Percentiles rank a stretch among this genome's conserved stretches.
phyloP scores from a whole-genome alignment of 768 basidiomycete genomes.

The Tricholomella constricta region DNA sequence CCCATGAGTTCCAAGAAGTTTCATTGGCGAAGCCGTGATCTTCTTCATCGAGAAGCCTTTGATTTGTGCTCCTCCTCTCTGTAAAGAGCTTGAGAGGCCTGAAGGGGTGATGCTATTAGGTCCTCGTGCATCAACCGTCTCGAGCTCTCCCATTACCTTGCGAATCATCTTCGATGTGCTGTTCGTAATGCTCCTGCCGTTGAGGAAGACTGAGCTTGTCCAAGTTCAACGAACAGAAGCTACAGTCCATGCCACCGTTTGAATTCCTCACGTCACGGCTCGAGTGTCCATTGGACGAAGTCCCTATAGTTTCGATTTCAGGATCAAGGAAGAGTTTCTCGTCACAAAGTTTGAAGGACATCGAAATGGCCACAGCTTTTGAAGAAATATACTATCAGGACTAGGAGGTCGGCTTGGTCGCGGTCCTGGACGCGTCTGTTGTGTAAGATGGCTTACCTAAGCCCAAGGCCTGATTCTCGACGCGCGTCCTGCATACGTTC shows the following conservation, averaged over 20 bases:
- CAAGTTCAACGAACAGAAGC: conserved; percentile 51
- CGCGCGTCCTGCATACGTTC: conserved; percentile 67
- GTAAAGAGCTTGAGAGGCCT: not conserved
- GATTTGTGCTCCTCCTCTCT: not conserved
- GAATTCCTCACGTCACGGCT: not conserved
- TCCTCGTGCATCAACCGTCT: no score
- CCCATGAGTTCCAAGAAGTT: not conserved
- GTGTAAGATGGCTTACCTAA: not conserved
- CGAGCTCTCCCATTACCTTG: not conserved
- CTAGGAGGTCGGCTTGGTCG: no score
- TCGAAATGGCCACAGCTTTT: not conserved
- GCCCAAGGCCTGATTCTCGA: conserved; percentile 20
- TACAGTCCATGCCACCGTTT: conserved; percentile 37
- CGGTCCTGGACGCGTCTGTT: no score
- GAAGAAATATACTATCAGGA: no score
- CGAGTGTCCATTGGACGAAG: not conserved
- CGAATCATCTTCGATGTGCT: conserved; percentile 39
- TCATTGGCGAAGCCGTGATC: not conserved
- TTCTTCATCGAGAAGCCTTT: not conserved
- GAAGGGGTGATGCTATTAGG: no score
- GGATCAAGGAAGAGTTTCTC: conserved; percentile 1
- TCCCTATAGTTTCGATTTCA: conserved; percentile 8
- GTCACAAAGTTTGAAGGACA: not conserved
- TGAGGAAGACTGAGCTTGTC: conserved; percentile 33
- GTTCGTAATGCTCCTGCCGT: conserved; percentile 58